These are phyloP conservation scores for Nasturtium officinale DNA, from an alignment of 345 rosid species.

Conservation along the genomic window DNA sequence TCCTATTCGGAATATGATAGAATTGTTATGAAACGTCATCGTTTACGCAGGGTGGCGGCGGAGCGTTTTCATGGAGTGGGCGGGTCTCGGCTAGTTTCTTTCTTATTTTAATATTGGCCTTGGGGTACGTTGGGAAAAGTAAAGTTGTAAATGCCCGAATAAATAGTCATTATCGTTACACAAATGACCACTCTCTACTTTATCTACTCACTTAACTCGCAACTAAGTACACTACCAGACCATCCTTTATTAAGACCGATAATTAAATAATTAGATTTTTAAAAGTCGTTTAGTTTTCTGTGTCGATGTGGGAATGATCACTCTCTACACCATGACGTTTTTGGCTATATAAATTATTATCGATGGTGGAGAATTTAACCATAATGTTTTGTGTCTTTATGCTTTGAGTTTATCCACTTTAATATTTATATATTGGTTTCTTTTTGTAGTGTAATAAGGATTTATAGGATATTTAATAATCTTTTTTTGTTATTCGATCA, in stretches of 20 bases:
- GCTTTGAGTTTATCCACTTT: slow-evolving; percentile 14
- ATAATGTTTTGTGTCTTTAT: slow-evolving; percentile 28
- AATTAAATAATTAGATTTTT: not conserved
- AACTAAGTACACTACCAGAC: not conserved
- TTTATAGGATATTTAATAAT: not conserved
- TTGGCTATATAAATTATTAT: not conserved
- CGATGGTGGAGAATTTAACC: slow-evolving; percentile 5
- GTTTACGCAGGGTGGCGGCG: slow-evolving; percentile 29
- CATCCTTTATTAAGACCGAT: not conserved
- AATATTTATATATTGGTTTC: not conserved
- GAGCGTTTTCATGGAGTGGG: slow-evolving; percentile 30
- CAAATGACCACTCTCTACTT: slow-evolving; percentile 4
- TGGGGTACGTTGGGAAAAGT: slow-evolving; percentile 5
- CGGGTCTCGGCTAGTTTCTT: slow-evolving; percentile 2
- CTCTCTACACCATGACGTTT: slow-evolving; percentile 1
- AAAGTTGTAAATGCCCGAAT: slow-evolving; percentile 5
- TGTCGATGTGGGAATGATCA: not conserved
- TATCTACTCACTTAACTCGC: not conserved
- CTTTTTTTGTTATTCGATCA: not conserved
- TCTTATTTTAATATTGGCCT: not conserved
- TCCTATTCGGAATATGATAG: slow-evolving; percentile 17
- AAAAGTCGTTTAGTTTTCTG: not conserved
- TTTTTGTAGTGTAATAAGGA: not conserved
- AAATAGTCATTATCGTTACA: slow-evolving; percentile 30
- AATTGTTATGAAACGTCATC: slow-evolving; percentile 34